Base-by-base conservation (phyloP, 805 yeast species). In the Schizosaccharomyces lindneri region DNA sequence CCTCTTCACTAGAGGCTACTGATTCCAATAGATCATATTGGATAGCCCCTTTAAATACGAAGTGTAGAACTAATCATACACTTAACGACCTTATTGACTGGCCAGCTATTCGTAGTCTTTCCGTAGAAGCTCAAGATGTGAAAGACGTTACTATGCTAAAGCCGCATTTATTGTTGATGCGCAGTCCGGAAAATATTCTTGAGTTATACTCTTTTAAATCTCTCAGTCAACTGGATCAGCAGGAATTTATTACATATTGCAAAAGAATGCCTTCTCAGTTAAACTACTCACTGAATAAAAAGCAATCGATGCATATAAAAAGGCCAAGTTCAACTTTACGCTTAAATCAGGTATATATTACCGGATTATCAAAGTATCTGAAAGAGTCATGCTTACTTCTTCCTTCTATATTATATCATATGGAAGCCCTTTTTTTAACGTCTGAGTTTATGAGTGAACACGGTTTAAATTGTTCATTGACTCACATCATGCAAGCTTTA, bases 351-450 rank as follows among this genome's bases (percentile, higher is more conserved):
- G 2, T 29, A 17, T 24, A 51, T 51, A 15, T 24, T 51, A 17
- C 32, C 36, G 19, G 9, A 1, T 21, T 29, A 17, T 29, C 36
- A 24, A 24, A 29, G 27, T 17, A 24, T 51, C 27, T 29, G 36
- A 51, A 51, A 51, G 27, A 46, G 9, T 24, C 46, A 4, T 48
- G 48, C 39, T 36, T 57, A 36, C 48, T 21, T 41, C 21, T 55
- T 36, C 59, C 46, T 24, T 57, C 59, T 29, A 57, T 62, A 31
- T 41, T 62, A 39, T 59, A 48, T 31, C 59, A 46, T 27, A 29
- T 62, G n/a, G 63, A 62, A 21, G 27, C 46, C 2, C 43, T 55
- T 24, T 24, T 57, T 7, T 36, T 57, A 17, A 59, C 61, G 19
- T 46, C 19, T 51, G 61, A 43, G 9, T n/a, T 62, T n/a, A 31